Evolutionary conservation across 2,329 filamentous ascomycete species (phyloP).

Genomic region (Coleophoma crateriformis): DNA sequence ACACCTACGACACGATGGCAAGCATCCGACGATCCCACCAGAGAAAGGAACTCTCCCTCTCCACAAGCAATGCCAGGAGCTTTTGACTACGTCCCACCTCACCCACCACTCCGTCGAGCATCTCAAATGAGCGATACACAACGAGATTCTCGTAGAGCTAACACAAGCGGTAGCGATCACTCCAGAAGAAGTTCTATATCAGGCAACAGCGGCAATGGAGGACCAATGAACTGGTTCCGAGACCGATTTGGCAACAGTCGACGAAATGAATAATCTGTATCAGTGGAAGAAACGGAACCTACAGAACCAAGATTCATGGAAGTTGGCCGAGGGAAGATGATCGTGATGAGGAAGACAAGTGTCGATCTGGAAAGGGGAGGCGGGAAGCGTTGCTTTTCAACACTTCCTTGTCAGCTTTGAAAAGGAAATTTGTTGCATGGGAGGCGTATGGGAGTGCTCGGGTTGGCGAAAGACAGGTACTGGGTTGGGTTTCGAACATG

Average conservation of each 20-base stretch:
- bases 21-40: background rate
- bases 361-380: too few relatives aligned
- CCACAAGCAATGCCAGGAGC: conserved; percentile 1
- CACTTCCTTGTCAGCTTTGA: too few relatives aligned
- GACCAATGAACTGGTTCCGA: conserved; percentile 18
- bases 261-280: conserved; percentile 6
- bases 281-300: too few relatives aligned
- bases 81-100: background rate
- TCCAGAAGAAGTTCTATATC: conserved; percentile 16
- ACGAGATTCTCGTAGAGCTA: conserved; percentile 11
- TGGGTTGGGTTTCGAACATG: too few relatives aligned
- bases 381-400: too few relatives aligned
- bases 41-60: background rate
- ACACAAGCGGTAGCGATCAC: conserved; percentile 20
- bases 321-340: too few relatives aligned
- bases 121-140: conserved; percentile 11
- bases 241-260: conserved; percentile 13
- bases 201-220: conserved; percentile 6
- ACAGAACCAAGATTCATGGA: too few relatives aligned
- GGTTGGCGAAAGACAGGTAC: too few relatives aligned
- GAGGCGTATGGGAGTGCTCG: too few relatives aligned
- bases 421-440: too few relatives aligned
- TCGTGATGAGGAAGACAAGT: too few relatives aligned
- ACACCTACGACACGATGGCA: background rate
- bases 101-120: conserved; percentile 5